Evolutionary conservation across 352 stramenopile genomes (phyloP), one percentile per base, ranked within the genome.

Genomic region (Globisporangium heterothallicum): DNA sequence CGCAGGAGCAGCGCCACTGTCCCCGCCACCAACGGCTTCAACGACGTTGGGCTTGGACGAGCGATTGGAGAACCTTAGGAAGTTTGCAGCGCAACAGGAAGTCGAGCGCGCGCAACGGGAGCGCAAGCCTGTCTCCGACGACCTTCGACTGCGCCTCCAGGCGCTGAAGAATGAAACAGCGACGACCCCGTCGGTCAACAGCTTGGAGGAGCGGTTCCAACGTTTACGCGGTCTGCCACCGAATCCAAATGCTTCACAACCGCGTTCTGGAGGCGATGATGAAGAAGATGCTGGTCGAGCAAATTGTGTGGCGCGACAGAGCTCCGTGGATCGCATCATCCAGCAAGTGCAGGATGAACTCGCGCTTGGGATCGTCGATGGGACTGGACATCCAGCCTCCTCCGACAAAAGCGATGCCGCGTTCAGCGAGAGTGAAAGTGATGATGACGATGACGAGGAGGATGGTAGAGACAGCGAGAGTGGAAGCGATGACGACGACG

Each of bases 321-420:
- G 41, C 26, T 49, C 59, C 0, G 69, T 73, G 30, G 65, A 78
- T 22, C 56, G 61, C 16, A 72, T 89, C 48, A 73, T 89, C 48
- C 70, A 74, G 42, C 74, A 85, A 46, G 74, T 70, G 27, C 63
- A 71, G 40, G 78, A 89, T 22, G 78, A 89, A 43, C 64, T 87
- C 22, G 63, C 64, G 7, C 51, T 88, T 13, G 73, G 74, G 24
- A 67, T 88, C 21, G 34, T 47, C 2, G 72, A 83, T 19, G 63
- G 61, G 4, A 47, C 44, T 21, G 56, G 69, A 4, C 53, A 63
- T 22, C 43, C n/a, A n/a, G n/a, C n/a, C n/a, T n/a, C n/a, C n/a
- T n/a, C n/a, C n/a, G n/a, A n/a, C n/a, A n/a, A n/a, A n/a, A n/a
- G 56, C 0, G 49, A 69, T 1, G 53, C 54, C 10, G 19, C 55